Evolutionary conservation across 2,329 filamentous ascomycete genomes (phyloP).

Genomic region (Aspergillus nomiae): DNA sequence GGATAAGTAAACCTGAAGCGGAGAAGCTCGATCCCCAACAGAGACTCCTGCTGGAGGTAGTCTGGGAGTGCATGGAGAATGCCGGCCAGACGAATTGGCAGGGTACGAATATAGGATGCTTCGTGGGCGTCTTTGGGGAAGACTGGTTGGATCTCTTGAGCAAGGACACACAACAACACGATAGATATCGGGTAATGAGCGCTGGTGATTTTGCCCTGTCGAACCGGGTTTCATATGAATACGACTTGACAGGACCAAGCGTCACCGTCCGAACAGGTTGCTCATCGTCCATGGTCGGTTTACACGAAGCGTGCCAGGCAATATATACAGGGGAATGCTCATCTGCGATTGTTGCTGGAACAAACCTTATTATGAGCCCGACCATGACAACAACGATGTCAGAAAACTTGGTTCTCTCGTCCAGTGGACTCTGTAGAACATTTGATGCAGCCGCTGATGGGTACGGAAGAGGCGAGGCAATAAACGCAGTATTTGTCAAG

Average conservation of each 20-base stretch:
- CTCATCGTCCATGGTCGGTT: constrained; percentile 33
- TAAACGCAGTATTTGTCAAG: constrained; percentile 34
- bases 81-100: constrained; percentile 31
- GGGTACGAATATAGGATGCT: constrained; percentile 34
- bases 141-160: constrained; percentile 26
- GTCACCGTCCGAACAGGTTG: constrained; percentile 38
- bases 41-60: constrained; percentile 34
- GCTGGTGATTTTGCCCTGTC: constrained; percentile 23
- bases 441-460: constrained; percentile 32
- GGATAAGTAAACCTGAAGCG: constrained; percentile 26
- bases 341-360: constrained; percentile 36
- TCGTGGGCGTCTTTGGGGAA: constrained; percentile 27
- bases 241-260: constrained; percentile 26
- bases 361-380: constrained; percentile 36
- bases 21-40: constrained; percentile 36
- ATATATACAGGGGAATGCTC: constrained; percentile 13
- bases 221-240: constrained; percentile 29
- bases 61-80: constrained; percentile 36
- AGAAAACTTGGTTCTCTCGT: constrained; percentile 37
- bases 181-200: constrained; percentile 16
- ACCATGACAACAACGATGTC: constrained; percentile 28
- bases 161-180: constrained; percentile 22
- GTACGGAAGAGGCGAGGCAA: constrained; percentile 34
- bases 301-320: constrained; percentile 34
- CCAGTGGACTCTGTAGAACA: constrained; percentile 27